Evolutionary conservation across 306 rosid species (phyloP), one percentile per base, ranked within the genome.

Genomic region (Abrus precatorius): DNA sequence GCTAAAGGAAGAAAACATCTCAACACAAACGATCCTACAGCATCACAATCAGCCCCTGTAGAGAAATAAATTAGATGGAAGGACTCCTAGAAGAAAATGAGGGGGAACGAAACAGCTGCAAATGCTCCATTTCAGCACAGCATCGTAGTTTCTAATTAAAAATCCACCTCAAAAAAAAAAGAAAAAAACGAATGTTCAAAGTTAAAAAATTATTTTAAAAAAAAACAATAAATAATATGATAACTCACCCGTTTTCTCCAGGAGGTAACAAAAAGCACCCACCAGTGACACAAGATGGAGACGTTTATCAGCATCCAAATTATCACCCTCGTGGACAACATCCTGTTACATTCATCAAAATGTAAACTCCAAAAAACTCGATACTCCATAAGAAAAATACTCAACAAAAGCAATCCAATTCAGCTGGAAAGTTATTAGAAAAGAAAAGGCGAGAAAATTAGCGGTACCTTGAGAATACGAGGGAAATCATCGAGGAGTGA

Each of bases 1-100:
- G 84, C 89, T 80, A 94, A 81, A 76, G 97, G 98, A 81, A 94
- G 86, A 81, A 92, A 94, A 79, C 90, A 85, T 82, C 78, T 84
- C 87, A 85, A 86, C 77, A 87, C 85, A 82, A 92, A 92, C 43
- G 83, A 87, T 60, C 62, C 62, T 53, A 89, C 61, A 13, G 88
- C 87, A 60, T 82, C 86, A 80, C 52, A 65, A 69, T 78, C 75
- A 48, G 74, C 65, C 66, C 90, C 98, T 94, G 79, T 78, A 64
- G 75, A 63, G 55, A 81, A 85, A 68, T 27, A 61, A 43, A 73
- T 67, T 69, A 82, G 10, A 68, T 20, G 1, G 44, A 67, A 67
- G 30, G 43, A 8, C 48, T 55, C 69, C 70, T 20, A 41, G 12
- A 20, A 54, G 43, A 70, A 77, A 6, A 80, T 28, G 32, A 64